Evolutionary conservation across 208 protist genomes (phyloP).

Genomic region (Endotrypanum monterogeii): DNA sequence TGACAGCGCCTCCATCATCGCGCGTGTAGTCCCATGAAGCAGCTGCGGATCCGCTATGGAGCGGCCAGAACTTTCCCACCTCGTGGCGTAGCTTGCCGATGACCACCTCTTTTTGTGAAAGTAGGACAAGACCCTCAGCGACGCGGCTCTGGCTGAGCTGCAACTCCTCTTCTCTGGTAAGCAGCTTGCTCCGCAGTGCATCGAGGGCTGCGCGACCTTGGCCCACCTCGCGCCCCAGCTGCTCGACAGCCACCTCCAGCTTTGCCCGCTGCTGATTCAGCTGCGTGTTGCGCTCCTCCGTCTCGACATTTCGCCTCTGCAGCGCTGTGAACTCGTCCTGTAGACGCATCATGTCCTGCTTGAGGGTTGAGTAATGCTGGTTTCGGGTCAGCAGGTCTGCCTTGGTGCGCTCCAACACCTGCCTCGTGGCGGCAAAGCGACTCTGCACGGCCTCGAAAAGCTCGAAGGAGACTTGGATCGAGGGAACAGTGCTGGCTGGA

Average conservation of each 20-base stretch:
- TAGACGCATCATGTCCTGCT: conserved; percentile 49
- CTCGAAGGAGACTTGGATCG: conserved; percentile 83
- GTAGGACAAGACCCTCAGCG: conserved; percentile 65
- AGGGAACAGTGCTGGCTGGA: conserved; percentile 59
- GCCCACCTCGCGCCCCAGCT: conserved; percentile 61
- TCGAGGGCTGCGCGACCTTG: conserved; percentile 58
- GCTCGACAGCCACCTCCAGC: conserved; percentile 66
- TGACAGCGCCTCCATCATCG: conserved; percentile 6
- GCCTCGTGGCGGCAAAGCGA: conserved; percentile 72
- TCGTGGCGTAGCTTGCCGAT: conserved; percentile 74
- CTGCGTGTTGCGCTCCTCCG: conserved; percentile 67
- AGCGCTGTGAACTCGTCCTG: conserved; percentile 53
- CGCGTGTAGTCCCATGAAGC: conserved; percentile 3
- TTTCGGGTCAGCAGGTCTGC: conserved; percentile 64
- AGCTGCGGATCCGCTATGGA: conserved; percentile 8
- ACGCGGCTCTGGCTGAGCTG: conserved; percentile 67
- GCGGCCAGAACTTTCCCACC: conserved; percentile 48
- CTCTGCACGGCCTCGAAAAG: conserved; percentile 87
- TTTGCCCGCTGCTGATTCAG: conserved; percentile 74
- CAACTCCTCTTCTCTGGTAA: conserved; percentile 67
- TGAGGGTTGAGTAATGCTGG: conserved; percentile 62
- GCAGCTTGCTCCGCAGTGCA: conserved; percentile 55
- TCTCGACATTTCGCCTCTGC: conserved; percentile 49
- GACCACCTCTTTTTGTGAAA: conserved; percentile 79
- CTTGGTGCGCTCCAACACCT: conserved; percentile 72